phyloP scores from a whole-genome alignment of 1,139 yeast genomes.

The Diutina mesorugosa region DNA sequence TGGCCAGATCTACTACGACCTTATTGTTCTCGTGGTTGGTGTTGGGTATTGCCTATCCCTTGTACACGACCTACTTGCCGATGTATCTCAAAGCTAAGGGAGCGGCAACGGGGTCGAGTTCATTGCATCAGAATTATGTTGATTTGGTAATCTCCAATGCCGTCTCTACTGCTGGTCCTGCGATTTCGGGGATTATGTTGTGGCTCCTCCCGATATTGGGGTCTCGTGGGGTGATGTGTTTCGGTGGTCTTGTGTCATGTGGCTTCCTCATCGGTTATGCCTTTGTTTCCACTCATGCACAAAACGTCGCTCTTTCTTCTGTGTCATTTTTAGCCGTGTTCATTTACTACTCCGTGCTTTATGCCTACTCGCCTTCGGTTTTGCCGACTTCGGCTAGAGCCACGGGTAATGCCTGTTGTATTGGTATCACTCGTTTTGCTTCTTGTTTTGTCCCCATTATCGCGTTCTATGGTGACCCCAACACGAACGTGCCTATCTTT shows the following conservation, averaged over 20 bases:
- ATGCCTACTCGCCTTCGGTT: conserved; percentile 49
- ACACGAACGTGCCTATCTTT: conserved; percentile 34
- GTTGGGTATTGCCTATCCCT: conserved; percentile 14
- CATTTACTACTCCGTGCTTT: conserved; percentile 40
- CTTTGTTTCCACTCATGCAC: conserved; percentile 34
- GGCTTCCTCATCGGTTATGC: conserved; percentile 46
- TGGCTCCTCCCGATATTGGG: conserved; percentile 23
- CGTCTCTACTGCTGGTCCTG: conserved; percentile 17
- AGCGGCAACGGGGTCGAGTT: conserved; percentile 7
- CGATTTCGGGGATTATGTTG: conserved; percentile 17
- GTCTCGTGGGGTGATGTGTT: conserved; percentile 40
- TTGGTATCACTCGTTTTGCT: conserved; percentile 31
- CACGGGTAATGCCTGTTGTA: conserved; percentile 42
- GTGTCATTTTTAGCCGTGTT: conserved; percentile 85
- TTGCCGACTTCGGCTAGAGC: conserved; percentile 43
- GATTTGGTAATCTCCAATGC: conserved; percentile 15
- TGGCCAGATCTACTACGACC: conserved; percentile 26
- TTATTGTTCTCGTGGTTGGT: conserved; percentile 24
- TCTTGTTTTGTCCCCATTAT: conserved; percentile 41
- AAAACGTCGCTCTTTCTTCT: conserved; percentile 80
- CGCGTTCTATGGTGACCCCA: conserved; percentile 28
- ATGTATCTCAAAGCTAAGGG: conserved; percentile 24
- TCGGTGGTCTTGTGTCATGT: conserved; percentile 42
- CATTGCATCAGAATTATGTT: conserved; percentile 3
- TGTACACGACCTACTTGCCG: conserved; percentile 27